These are phyloP conservation scores for Panaeolus cyanescens DNA, from an alignment of 768 basidiomycete genomes.

Conservation along the genomic window DNA sequence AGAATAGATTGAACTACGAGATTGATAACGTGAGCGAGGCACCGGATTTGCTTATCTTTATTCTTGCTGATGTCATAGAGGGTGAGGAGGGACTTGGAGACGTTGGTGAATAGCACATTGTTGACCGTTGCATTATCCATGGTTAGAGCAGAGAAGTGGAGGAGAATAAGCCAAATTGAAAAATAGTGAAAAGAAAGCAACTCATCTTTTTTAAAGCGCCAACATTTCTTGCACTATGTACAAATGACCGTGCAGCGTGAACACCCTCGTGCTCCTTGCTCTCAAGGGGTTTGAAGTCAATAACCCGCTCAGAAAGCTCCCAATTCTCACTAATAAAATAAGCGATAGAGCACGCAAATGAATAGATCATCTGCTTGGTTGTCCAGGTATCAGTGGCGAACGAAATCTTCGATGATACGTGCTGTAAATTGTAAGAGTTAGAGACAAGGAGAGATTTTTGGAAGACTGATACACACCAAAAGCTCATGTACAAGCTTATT, in stretches of 20 bases:
- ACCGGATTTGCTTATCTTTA: constrained; percentile 33
- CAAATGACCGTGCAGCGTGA: constrained; percentile 29
- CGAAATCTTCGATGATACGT: constrained; percentile 24
- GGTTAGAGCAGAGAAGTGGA: constrained; percentile 22
- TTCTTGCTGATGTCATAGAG: constrained; percentile 25
- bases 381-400: constrained; percentile 28
- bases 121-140: constrained; percentile 37
- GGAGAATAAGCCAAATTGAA: constrained; percentile 9
- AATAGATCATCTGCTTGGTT: constrained; percentile 27
- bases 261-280: constrained; percentile 35
- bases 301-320: constrained; percentile 29
- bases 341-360: constrained; percentile 28
- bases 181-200: constrained; percentile 15
- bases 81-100: constrained; percentile 17
- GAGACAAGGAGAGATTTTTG: not conserved
- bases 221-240: constrained; percentile 17
- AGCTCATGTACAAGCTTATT: constrained; percentile 23
- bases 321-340: constrained; percentile 29
- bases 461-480: constrained; percentile 12
- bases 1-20: constrained; percentile 36
- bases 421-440: constrained; percentile 8
- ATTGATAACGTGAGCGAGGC: constrained; percentile 35
- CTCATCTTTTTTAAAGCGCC: constrained; percentile 36
- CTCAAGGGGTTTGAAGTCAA: constrained; percentile 32
- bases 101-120: constrained; percentile 29